phyloP scores from a whole-genome alignment of 1,284 basidiomycete species.

The Gymnopus androsaceus region DNA sequence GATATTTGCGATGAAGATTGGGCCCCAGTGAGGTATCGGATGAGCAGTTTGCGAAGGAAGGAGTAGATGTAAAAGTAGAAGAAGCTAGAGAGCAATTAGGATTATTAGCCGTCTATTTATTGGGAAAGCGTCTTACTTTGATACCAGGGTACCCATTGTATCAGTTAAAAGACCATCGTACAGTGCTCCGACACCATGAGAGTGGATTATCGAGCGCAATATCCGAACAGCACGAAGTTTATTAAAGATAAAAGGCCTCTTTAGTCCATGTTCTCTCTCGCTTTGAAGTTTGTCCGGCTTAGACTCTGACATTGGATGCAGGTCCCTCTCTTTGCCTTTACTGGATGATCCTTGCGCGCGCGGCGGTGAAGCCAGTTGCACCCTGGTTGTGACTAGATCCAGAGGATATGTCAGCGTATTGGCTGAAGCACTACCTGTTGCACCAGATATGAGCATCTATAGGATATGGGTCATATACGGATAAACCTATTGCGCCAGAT shows the following conservation, averaged over 20 bases:
- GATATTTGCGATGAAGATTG: not conserved
- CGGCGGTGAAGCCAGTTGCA: slow-evolving; percentile 30
- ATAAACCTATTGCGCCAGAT: slow-evolving; percentile 56
- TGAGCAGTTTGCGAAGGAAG: slow-evolving; percentile 33
- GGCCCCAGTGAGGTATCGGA: slow-evolving; percentile 23
- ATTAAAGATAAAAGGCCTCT: too few relatives aligned
- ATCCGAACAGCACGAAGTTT: slow-evolving; percentile 34
- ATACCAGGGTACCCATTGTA: slow-evolving; percentile 52
- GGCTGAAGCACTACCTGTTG: slow-evolving; percentile 54
- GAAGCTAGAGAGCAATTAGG: slow-evolving; percentile 36
- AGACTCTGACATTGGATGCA: too few relatives aligned
- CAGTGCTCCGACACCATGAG: slow-evolving; percentile 43
- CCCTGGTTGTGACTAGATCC: slow-evolving; percentile 52
- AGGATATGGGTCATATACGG: too few relatives aligned
- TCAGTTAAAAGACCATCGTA: slow-evolving; percentile 54
- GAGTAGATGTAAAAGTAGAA: slow-evolving; percentile 50
- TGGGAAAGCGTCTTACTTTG: slow-evolving; percentile 41
- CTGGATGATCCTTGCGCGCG: too few relatives aligned
- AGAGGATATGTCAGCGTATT: slow-evolving; percentile 56
- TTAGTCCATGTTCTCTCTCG: too few relatives aligned
- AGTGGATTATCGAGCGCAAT: slow-evolving; percentile 37
- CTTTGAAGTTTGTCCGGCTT: too few relatives aligned
- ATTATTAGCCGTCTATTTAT: not conserved
- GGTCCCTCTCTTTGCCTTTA: not conserved
- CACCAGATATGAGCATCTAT: slow-evolving; percentile 54